phyloP scores from a whole-genome alignment of 495 filamentous ascomycete genomes.

The Immersiella caudata region DNA sequence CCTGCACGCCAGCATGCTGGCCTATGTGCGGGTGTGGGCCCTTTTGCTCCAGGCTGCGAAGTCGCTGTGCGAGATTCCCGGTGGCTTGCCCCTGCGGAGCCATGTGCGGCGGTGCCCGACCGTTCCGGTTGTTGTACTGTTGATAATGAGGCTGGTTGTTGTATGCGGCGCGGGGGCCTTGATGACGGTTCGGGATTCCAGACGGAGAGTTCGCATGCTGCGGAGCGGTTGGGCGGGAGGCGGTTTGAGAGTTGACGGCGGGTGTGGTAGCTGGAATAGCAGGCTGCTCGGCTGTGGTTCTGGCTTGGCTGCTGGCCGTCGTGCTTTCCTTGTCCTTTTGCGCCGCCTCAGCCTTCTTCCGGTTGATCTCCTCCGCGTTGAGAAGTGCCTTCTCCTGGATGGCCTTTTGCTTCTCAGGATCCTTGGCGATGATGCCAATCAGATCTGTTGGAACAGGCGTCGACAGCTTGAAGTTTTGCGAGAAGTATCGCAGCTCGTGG shows the following conservation, averaged over 20 bases:
- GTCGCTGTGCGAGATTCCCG: slow-evolving; percentile 44
- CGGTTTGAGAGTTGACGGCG: slow-evolving; percentile 34
- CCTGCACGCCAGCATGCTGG: slow-evolving; percentile 41
- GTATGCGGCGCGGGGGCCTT: slow-evolving; percentile 36
- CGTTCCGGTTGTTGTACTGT: slow-evolving; percentile 37
- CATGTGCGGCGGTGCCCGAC: slow-evolving; percentile 44
- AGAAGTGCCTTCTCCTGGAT: slow-evolving; percentile 84
- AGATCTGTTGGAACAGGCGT: slow-evolving; percentile 91
- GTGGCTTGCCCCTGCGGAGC: slow-evolving; percentile 38
- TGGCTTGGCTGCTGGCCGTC: slow-evolving; percentile 36
- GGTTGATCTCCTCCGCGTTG: slow-evolving; percentile 62
- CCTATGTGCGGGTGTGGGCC: slow-evolving; percentile 41
- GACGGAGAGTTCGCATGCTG: slow-evolving; percentile 39
- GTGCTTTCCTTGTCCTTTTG: slow-evolving; percentile 45
- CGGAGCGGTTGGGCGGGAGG: slow-evolving; percentile 33
- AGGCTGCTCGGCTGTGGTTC: slow-evolving; percentile 33
- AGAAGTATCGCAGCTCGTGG: slow-evolving; percentile 93
- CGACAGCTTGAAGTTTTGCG: slow-evolving; percentile 86
- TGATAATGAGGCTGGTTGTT: slow-evolving; percentile 37
- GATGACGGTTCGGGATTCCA: slow-evolving; percentile 40
- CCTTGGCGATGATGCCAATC: slow-evolving; percentile 93
- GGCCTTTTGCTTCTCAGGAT: slow-evolving; percentile 85
- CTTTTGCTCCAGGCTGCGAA: slow-evolving; percentile 50
- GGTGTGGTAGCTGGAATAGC: slow-evolving; percentile 28
- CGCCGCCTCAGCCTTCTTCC: slow-evolving; percentile 41